Conservation (phyloP, 306 rosid genomes). For the Casuarina equisetifolia region DNA sequence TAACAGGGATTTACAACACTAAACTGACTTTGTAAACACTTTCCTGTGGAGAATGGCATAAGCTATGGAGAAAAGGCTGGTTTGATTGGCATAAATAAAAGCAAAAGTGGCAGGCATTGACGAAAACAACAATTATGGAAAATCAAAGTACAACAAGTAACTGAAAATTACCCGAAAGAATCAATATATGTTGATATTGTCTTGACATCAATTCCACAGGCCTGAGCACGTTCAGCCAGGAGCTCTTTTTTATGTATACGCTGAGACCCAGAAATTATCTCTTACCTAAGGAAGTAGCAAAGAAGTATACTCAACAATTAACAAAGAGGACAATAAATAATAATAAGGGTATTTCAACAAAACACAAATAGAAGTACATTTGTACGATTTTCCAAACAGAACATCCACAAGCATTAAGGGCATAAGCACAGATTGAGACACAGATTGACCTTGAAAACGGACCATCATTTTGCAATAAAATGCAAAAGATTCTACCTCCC, state of each 20-base stretch:
- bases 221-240: conserved; percentile 70
- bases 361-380: not conserved
- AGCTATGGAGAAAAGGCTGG: not conserved
- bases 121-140: not conserved
- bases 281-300: conserved; percentile 58
- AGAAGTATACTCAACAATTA: not conserved
- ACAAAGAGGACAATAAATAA: not conserved
- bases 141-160: not conserved
- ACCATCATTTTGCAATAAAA: not conserved
- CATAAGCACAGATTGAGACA: not conserved
- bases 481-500: not conserved
- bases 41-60: not conserved
- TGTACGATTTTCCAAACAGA: not conserved
- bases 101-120: not conserved
- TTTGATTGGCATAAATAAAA: no score
- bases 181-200: conserved; percentile 79
- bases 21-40: not conserved
- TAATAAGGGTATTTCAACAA: not conserved
- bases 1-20: not conserved
- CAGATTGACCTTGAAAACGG: not conserved
- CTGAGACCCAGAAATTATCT: conserved; percentile 95
- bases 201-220: conserved; percentile 72
- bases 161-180: conserved; percentile 67
- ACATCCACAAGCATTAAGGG: not conserved
- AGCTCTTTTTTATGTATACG: conserved; percentile 80